These are phyloP conservation scores for Jasminum sambac DNA, from an alignment of 257 asterid species.

Conservation along the genomic window DNA sequence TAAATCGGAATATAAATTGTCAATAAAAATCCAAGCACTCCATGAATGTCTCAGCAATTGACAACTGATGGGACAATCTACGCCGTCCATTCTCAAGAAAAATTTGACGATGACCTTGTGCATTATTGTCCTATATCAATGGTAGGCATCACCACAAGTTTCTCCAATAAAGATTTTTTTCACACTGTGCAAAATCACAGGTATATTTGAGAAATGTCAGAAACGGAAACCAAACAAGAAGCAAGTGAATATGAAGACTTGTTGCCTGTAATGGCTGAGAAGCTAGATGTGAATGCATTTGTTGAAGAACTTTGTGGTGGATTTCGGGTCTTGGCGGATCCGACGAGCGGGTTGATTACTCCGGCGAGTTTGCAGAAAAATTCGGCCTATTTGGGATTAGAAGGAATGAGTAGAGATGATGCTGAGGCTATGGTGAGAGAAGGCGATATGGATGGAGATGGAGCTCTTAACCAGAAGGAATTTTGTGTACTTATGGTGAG, in stretches of 20 bases:
- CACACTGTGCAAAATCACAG: background rate
- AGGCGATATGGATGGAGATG: conserved; percentile 77
- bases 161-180: background rate
- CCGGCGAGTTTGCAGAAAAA: conserved; percentile 51
- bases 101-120: background rate
- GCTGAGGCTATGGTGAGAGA: conserved; percentile 70
- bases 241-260: conserved; percentile 51
- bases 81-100: background rate
- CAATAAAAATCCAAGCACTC: background rate
- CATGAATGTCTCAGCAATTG: background rate
- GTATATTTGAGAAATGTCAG: background rate
- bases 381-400: conserved; percentile 52
- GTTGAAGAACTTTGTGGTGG: conserved; percentile 54
- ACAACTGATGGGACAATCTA: background rate
- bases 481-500: conserved; percentile 83
- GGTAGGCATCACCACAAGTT: background rate
- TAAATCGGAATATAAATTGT: background rate
- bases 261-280: conserved; percentile 75
- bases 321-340: conserved; percentile 58
- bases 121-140: background rate
- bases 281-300: conserved; percentile 58
- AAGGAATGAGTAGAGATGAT: conserved; percentile 61
- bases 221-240: conserved; percentile 24
- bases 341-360: conserved; percentile 50
- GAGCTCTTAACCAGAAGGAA: conserved; percentile 60